These are phyloP conservation scores for Ichthyophthirius multifiliis DNA, from an alignment of 169 alveolate genomes.

Conservation along the genomic window DNA sequence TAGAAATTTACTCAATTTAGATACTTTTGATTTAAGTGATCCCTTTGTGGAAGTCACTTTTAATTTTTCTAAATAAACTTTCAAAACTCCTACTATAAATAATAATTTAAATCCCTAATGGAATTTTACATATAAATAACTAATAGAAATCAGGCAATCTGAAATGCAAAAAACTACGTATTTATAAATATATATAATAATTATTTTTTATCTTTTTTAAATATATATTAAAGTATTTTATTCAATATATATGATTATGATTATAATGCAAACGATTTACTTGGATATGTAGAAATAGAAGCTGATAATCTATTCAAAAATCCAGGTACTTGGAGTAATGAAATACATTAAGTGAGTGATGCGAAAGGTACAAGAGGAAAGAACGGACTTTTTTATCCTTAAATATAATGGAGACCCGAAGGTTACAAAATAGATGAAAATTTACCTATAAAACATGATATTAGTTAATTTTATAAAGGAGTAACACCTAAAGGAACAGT, in stretches of 20 bases:
- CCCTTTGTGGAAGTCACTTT: neutral
- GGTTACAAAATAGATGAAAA: neutral
- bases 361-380: conserved; percentile 8
- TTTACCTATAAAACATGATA: neutral
- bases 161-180: neutral
- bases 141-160: neutral
- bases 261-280: neutral
- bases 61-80: neutral
- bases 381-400: neutral
- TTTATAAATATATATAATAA: neutral
- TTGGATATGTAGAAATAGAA: neutral
- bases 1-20: neutral
- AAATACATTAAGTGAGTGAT: neutral
- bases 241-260: neutral
- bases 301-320: neutral
- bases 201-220: neutral
- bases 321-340: conserved; percentile 1
- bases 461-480: conserved; percentile 3
- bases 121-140: neutral
- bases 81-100: neutral
- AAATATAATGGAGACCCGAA: conserved; percentile 14
- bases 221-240: neutral
- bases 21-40: neutral
- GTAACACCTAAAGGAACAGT: neutral
- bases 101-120: neutral